Evolutionary conservation across 2,329 filamentous ascomycete species (phyloP), one percentile per base, ranked within the genome.

Genomic region (Periconia macrospinosa): DNA sequence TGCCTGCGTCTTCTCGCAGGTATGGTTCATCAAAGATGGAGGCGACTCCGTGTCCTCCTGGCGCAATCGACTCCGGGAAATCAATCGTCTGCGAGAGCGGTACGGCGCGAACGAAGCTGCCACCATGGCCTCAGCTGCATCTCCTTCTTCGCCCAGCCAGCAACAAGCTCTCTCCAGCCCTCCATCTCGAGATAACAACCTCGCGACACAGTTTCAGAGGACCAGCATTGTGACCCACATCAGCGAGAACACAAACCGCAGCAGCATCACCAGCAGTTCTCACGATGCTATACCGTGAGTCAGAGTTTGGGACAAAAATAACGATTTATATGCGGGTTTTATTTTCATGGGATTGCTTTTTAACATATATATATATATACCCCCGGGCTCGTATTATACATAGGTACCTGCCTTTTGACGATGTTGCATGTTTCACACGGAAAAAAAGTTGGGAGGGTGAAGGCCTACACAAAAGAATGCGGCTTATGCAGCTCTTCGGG

Each of bases 11-110:
- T 97, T 97, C 72, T 91, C 90, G 1, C 83, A 89, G 43, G 92
- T 97, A n/a, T 97, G 93, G 91, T 84, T 85, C 45, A 86, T 85
- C 65, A 83, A 86, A 45, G 84, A 89, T 58, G 88, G 87, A 6
- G 89, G 89, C 52, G 92, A 96, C 71, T 87, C 96, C 67, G 82
- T 94, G 30, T 94, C 91, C 11, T 90, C 91, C 9, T 97, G 94
- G 94, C 86, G 91, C 54, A 90, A 88, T 63, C 86, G 94, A 46
- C 82, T 97, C 13, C 85, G 89, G 46, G 90, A 93, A 70, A 95
- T 99, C 69, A 88, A 89, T 69, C 84, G 86, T 43, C 81, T 99
- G 47, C 86, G 92, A 27, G 90, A 95, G 54, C 85, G 71, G 27
- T 69, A 72, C 33, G 65, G 67, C 1, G 60, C 59, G 8, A 46